These are phyloP conservation scores for Grosmannia huntii DNA, from an alignment of 2,329 filamentous ascomycete genomes.

Conservation along the genomic window DNA sequence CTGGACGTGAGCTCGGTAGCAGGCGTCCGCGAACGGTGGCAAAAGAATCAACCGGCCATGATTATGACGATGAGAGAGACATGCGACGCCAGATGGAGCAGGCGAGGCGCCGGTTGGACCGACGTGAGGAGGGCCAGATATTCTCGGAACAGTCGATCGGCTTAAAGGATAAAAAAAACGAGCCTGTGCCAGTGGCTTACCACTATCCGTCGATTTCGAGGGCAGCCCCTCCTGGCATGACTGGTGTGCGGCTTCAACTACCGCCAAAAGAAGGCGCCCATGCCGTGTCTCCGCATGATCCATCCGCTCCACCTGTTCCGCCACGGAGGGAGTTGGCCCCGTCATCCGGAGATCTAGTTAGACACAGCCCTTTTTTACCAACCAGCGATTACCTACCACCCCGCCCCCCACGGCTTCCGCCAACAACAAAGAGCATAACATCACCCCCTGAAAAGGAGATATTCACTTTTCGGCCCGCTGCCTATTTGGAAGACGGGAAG, in stretches of 20 bases:
- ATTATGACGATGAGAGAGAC: not conserved
- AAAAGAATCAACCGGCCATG: not conserved
- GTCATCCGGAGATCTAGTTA: not conserved
- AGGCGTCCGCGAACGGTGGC: not conserved
- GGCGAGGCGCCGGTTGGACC: slow-evolving; percentile 33
- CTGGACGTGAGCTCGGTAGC: not conserved
- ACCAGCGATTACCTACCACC: not conserved
- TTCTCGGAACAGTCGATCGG: slow-evolving; percentile 2
- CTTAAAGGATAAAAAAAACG: slow-evolving; percentile 14
- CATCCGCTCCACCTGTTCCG: not conserved
- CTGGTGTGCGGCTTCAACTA: slow-evolving; percentile 15
- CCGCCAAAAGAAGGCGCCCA: slow-evolving; percentile 24
- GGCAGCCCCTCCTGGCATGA: slow-evolving; percentile 22
- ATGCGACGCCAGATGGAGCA: slow-evolving; percentile 40
- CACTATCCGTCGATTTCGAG: slow-evolving; percentile 45
- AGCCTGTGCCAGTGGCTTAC: slow-evolving; percentile 22
- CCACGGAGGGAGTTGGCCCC: not conserved
- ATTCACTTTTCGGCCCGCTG: slow-evolving; percentile 71
- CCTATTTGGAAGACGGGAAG: slow-evolving; percentile 79
- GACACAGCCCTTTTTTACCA: not conserved
- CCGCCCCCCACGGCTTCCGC: slow-evolving; percentile 17
- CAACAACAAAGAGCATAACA: not conserved
- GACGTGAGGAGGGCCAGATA: slow-evolving; percentile 15
- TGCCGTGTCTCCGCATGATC: not conserved
- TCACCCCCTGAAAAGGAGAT: slow-evolving; percentile 29